Percentiles rank a stretch among this genome's conserved stretches.
phyloP scores from a whole-genome alignment of 768 basidiomycete genomes.

The Leccinum obscurum region DNA sequence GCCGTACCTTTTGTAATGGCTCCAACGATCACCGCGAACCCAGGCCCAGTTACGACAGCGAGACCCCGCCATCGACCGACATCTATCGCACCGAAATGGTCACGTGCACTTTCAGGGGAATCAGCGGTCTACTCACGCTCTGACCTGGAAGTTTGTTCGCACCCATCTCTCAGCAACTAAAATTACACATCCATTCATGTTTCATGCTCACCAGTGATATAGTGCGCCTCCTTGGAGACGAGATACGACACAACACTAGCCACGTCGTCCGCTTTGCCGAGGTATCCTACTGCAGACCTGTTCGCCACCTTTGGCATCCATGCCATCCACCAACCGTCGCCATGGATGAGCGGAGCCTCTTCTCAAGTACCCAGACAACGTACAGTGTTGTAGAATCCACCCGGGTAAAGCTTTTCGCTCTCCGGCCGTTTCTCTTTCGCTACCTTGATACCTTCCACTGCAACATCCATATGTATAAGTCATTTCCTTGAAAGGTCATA shows the following conservation, averaged over 20 bases:
- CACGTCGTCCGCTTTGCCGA: constrained; percentile 21
- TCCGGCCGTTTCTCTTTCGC: neutral
- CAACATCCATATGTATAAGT: neutral
- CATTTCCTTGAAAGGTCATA: neutral
- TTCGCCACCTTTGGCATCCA: constrained; percentile 1
- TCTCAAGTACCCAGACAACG: neutral
- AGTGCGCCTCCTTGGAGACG: constrained; percentile 30
- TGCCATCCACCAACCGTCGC: neutral
- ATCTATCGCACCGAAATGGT: neutral
- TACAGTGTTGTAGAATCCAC: constrained; percentile 4
- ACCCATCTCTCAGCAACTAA: neutral
- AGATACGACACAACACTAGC: constrained; percentile 33
- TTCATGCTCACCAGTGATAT: constrained; percentile 28
- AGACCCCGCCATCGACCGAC: constrained; percentile 16
- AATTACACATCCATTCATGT: neutral
- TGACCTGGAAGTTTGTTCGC: neutral
- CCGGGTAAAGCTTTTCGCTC: neutral
- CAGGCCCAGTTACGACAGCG: constrained; percentile 12
- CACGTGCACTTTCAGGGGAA: constrained; percentile 6
- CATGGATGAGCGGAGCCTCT: neutral
- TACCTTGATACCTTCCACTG: constrained; percentile 2
- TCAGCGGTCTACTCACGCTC: constrained; percentile 1
- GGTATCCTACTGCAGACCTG: constrained; percentile 7
- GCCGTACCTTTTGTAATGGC: neutral
- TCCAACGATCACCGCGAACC: constrained; percentile 1